phyloP scores from a whole-genome alignment of 148 eudicot species.

The Camellia japonica region DNA sequence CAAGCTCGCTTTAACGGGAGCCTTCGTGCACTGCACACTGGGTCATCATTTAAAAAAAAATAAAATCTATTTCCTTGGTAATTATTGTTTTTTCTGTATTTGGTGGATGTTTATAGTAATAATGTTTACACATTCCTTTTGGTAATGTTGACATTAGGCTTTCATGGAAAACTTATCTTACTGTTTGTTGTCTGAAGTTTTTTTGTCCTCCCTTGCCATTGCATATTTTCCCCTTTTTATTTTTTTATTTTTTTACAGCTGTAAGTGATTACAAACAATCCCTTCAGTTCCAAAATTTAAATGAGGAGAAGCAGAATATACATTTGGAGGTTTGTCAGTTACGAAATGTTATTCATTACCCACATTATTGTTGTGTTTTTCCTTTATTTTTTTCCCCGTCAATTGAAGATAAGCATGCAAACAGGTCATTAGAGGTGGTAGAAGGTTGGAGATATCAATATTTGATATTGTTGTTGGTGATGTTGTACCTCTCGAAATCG shows the following conservation, averaged over 20 bases:
- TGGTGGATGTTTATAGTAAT: not conserved
- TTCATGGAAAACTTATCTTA: not conserved
- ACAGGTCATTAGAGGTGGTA: constrained; percentile 83
- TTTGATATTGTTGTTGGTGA: constrained; percentile 95
- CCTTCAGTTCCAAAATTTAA: constrained; percentile 82
- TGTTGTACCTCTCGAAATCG: constrained; percentile 77
- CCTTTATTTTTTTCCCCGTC: not conserved
- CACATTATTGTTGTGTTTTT: not conserved
- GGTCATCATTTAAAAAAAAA: no score
- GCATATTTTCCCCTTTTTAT: not conserved
- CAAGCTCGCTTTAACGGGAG: no score
- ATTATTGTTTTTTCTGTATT: not conserved
- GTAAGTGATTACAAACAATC: constrained; percentile 90
- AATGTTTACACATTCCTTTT: not conserved
- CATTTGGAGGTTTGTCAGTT: constrained; percentile 74
- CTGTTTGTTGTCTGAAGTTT: not conserved
- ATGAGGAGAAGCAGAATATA: constrained; percentile 92
- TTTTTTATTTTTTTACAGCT: constrained; percentile 41
- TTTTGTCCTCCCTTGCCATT: not conserved
- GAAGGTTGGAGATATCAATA: constrained; percentile 73
- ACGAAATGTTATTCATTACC: not conserved
- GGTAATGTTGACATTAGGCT: not conserved
- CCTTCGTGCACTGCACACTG: no score
- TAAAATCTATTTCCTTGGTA: no score
- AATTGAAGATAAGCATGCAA: constrained; percentile 4